Evolutionary conservation across 768 basidiomycete species (phyloP), one percentile per base, ranked within the genome.

Genomic region (Lentinula guzmanii): DNA sequence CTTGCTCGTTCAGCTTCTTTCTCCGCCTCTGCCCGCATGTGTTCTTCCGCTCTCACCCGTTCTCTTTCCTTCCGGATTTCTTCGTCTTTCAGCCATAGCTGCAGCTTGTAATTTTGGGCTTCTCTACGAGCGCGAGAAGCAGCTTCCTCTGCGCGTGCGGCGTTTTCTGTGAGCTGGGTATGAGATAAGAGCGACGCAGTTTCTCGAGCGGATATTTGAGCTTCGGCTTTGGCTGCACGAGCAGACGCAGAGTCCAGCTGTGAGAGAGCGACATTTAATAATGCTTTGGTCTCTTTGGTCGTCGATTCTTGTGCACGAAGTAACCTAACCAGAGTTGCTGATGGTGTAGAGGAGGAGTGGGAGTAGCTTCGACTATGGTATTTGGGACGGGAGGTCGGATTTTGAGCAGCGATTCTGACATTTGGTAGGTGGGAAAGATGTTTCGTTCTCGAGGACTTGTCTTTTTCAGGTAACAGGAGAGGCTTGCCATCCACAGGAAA

Each of bases 1-100:
- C 84, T 76, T 21, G 85, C 77, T 33, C 78, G 70, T 21, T 65
- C 61, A 7, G 76, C 74, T 11, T 70, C 70, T 2, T 65, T 66
- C 53, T 76, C 72, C 1, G 74, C 73, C 10, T 71, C 66, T 41
- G 74, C 70, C 24, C 73, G 70, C 60, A 76, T 70, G 0, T 62
- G 61, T 64, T 77, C 74, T 6, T 75, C 64, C 1, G 61, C 61
- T 45, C 65, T 67, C 3, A 72, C 60, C 5, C 62, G 61, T 5
- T 72, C 68, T 10, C 68, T 64, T 13, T 69, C 70, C 16, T 67
- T 68, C 52, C 67, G 64, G 5, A 74, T 75, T 60, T 63, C 62
- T 15, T 43, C 35, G 11, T 63, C 50, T 28, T 24, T 16, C 13
- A 41, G 37, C 28, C 50, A 16, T 39, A 63, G 41, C n/a, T 60